A percentile compares a stretch with the other conserved stretches of the same genome.
phyloP scores from a whole-genome alignment of 73 alveolate species.

The Paramecium primaurelia region DNA sequence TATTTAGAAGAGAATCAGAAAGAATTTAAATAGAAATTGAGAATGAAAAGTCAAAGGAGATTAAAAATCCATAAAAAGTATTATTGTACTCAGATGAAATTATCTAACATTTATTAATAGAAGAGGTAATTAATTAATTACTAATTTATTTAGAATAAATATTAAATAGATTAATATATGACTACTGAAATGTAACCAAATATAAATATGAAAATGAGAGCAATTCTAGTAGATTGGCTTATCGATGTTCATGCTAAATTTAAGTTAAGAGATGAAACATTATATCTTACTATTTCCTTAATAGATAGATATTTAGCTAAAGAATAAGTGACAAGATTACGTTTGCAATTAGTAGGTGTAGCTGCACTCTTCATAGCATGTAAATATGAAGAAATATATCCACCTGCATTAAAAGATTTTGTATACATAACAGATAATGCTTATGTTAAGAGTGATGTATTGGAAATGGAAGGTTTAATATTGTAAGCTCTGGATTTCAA shows the following conservation, averaged over 20 bases:
- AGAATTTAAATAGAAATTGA: not conserved
- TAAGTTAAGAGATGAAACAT: conserved; percentile 73
- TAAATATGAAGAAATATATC: conserved; percentile 85
- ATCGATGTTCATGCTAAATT: conserved; percentile 76
- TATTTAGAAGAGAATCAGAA: not conserved
- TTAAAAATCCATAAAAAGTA: not conserved
- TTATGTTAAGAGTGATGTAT: conserved; percentile 72
- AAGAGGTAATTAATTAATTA: not conserved
- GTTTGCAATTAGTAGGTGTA: conserved; percentile 80
- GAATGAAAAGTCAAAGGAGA: not conserved
- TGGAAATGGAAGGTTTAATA: conserved; percentile 40
- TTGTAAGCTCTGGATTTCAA: not conserved
- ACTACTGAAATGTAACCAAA: not conserved
- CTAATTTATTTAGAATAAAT: not conserved
- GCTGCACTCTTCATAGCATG: conserved; percentile 83
- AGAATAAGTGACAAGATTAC: conserved; percentile 43
- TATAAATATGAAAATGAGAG: conserved; percentile 76
- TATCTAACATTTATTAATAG: not conserved
- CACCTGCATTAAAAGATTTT: conserved; percentile 85
- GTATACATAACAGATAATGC: conserved; percentile 80
- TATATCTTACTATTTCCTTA: conserved; percentile 69
- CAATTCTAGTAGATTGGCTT: conserved; percentile 80
- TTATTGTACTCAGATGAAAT: not conserved
- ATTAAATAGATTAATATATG: not conserved
- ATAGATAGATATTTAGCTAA: conserved; percentile 74